Base-by-base conservation (phyloP, 768 basidiomycete species). In the Glaciozyma antarctica region DNA sequence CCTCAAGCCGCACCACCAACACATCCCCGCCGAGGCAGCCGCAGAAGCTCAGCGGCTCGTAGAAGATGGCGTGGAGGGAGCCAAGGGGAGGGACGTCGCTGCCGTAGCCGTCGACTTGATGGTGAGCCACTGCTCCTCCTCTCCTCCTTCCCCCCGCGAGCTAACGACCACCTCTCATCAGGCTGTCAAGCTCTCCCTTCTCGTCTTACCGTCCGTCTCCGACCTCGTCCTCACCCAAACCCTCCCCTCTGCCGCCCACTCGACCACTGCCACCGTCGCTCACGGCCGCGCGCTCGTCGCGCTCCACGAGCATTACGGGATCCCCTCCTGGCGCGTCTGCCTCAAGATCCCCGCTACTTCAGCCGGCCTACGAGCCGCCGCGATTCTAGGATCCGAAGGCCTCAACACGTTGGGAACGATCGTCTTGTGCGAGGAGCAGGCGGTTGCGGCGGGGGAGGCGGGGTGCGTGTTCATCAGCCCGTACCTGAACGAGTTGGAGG, bases 271-370 rank as follows among this genome's bases (percentile, higher is more conserved):
- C 10, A 75, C 73, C 19, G 65, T 75, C 24, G 38, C 16, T 24
- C 72, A 75, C 44, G 73, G 71, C 15, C 62, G 58, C n/a, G 60
- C 66, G 1, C 63, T 73, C 34, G 67, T 73, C 34, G 41, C 54
- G 15, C 41, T 73, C 17, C 72, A 63, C 62, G 44, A 47, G 4
- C 45, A 52, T n/a, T 49, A 44, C 21, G 68, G 64, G 13, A 41
- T 72, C 26, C 67, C 69, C 10, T 43, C 21, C 17, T 60, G 54
- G 12, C 71, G 73, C 19, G 65, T 75, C 41, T 73, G 71, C 65
- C 72, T 75, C 63, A 75, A 75, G 58, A 67, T 75, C 26, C 73
- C 73, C 9, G 51, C 71, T 9, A 75, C 73, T 15, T 30, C 63
- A 24, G 73, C 65, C 19, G 73, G 73, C 21, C 62, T 75, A 7